Conservation (phyloP, 2,329 filamentous ascomycete species). For the Dothideomycetes sp. region DNA sequence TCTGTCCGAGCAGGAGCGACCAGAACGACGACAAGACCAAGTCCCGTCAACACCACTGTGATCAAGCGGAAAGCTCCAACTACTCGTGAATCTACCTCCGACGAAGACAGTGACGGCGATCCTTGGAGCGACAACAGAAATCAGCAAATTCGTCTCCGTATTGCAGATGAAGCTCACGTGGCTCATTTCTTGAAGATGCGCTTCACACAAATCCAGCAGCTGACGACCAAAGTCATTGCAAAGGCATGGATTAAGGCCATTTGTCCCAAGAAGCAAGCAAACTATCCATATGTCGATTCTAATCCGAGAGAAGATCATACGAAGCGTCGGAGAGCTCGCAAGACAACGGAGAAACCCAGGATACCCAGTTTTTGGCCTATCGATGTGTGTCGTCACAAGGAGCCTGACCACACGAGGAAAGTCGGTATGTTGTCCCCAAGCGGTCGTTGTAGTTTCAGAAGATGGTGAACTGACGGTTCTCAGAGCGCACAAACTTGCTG, state of each 20-base stretch:
- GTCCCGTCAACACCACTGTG: too few species aligned
- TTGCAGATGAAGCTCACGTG: constrained; percentile 18
- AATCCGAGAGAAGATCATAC: constrained; percentile 40
- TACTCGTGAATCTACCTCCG: constrained; percentile 1
- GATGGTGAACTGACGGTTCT: not conserved
- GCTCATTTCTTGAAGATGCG: constrained; percentile 52
- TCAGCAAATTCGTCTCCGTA: constrained; percentile 14
- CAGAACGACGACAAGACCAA: too few species aligned
- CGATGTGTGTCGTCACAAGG: constrained; percentile 52
- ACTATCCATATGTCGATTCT: constrained; percentile 50
- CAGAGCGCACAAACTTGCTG: constrained; percentile 12
- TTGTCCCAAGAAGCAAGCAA: constrained; percentile 68
- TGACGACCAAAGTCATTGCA: constrained; percentile 60
- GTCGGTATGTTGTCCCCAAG: constrained; percentile 43
- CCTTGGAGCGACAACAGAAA: constrained; percentile 1
- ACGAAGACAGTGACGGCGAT: constrained; percentile 6
- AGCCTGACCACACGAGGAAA: constrained; percentile 65
- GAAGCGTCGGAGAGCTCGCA: constrained; percentile 4
- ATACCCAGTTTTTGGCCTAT: constrained; percentile 29
- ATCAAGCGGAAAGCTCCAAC: not conserved
- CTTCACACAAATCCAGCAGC: constrained; percentile 60
- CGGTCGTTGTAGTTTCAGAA: not conserved
- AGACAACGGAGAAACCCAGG: constrained; percentile 12
- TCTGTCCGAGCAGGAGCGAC: too few species aligned
- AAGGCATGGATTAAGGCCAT: constrained; percentile 70